Conservation (phyloP, 257 asterid species). For the Solanum pennellii region DNA sequence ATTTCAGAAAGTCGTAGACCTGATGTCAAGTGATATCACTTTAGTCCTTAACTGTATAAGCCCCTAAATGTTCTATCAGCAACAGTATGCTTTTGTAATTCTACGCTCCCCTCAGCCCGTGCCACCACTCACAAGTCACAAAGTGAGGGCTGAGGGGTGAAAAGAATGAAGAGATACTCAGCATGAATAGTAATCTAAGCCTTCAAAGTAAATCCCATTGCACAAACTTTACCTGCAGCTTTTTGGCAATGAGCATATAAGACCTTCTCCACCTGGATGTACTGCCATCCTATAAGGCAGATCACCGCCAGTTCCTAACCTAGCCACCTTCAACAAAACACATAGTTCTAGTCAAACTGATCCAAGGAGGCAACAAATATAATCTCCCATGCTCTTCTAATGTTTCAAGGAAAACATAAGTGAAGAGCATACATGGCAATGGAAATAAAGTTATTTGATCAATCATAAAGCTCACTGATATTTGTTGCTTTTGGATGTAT, state of each 20-base stretch:
- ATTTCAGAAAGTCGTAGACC: neutral
- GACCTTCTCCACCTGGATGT: conserved; percentile 87
- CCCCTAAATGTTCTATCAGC: neutral
- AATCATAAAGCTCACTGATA: neutral
- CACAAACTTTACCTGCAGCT: conserved; percentile 55
- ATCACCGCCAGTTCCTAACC: conserved; percentile 65
- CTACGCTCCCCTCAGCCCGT: neutral
- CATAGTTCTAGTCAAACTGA: neutral
- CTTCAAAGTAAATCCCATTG: neutral
- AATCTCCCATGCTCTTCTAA: neutral
- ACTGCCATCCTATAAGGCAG: conserved; percentile 84
- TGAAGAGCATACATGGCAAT: neutral
- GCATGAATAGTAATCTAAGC: neutral
- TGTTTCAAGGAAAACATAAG: neutral
- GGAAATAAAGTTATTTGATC: neutral
- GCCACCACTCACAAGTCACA: neutral
- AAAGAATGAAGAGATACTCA: neutral
- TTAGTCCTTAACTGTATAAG: neutral
- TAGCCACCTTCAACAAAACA: conserved; percentile 40
- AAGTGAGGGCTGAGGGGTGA: neutral
- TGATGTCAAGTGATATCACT: neutral
- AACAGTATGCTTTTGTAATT: neutral
- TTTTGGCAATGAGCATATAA: conserved; percentile 65
- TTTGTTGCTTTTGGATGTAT: neutral
- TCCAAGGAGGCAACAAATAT: neutral